Evolutionary conservation across 2,329 filamentous ascomycete species (phyloP), one percentile per base, ranked within the genome.

Genomic region (Nemania sp.): DNA sequence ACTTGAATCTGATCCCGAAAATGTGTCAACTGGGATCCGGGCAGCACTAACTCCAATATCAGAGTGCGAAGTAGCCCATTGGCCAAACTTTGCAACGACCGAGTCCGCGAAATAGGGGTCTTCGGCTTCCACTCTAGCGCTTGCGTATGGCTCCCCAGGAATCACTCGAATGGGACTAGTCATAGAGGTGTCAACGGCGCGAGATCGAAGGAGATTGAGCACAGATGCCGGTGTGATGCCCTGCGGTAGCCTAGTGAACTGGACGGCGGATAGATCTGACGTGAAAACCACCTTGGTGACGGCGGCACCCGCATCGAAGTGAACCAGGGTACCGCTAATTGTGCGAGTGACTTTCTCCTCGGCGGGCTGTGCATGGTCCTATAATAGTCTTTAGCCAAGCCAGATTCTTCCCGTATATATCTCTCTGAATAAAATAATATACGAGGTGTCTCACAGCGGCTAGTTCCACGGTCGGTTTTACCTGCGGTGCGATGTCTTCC

Each of bases 251-350:
- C 66, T 63, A 20, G 54, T 67, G 45, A 78, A 68, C 5, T 71
- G 74, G 32, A 76, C 67, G 0, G 74, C 70, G 1, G 76, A 77
- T 52, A 74, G 76, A 63, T 79, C 77, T 0, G 75, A 74, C 2
- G 69, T 62, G 6, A 77, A 65, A 3, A 65, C 67, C 2, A 76
- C 58, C 18, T 71, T 72, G 0, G 54, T 34, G 5, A 77, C 60
- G 0, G 51, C 51, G 1, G 72, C 74, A 4, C 77, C 77, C 13
- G 70, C 69, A 9, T 66, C 70, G 13, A 77, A 78, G 10, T 69
- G 46, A 1, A 68, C 73, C 58, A 70, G 62, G 3, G 69, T 71
- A 1, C 74, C 75, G 11, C 63, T 46, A 2, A 68, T 35, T 20
- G 47, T 50, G 4, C 65, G 58, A 7, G 50, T 52, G 18, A 46